A percentile compares a stretch with the other conserved stretches of the same genome.
Evolutionary conservation across 768 basidiomycete genomes (phyloP).

Genomic region (Mycena albidolilacea): DNA sequence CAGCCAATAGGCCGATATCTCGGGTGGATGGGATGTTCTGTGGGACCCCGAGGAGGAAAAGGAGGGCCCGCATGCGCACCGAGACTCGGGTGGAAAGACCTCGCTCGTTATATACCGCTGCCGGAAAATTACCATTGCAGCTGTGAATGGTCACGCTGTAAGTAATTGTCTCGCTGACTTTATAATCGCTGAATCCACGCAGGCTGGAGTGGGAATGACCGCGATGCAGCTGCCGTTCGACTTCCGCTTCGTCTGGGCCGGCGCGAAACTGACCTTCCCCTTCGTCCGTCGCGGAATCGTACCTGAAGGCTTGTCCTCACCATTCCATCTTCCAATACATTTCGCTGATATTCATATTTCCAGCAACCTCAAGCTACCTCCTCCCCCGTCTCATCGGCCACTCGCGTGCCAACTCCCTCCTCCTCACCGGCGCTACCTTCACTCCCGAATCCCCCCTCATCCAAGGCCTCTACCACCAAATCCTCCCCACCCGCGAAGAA

Average conservation of each 20-base stretch:
- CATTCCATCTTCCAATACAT: neutral
- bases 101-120: slow-evolving; percentile 65
- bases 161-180: slow-evolving; percentile 33
- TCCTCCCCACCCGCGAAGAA: slow-evolving; percentile 63
- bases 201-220: slow-evolving; percentile 67
- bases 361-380: slow-evolving; percentile 62
- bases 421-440: slow-evolving; percentile 63
- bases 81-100: slow-evolving; percentile 64
- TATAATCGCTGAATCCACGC: slow-evolving; percentile 7
- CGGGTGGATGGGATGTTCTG: slow-evolving; percentile 61
- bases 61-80: slow-evolving; percentile 65
- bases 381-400: slow-evolving; percentile 70
- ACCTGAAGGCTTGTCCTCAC: slow-evolving; percentile 57
- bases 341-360: neutral
- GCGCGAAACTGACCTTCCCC: slow-evolving; percentile 64
- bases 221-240: slow-evolving; percentile 67
- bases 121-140: slow-evolving; percentile 68
- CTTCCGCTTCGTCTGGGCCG: slow-evolving; percentile 67
- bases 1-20: slow-evolving; percentile 61
- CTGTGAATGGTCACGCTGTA: slow-evolving; percentile 67
- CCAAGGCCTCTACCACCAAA: slow-evolving; percentile 60
- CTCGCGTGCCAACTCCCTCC: slow-evolving; percentile 65
- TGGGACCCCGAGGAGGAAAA: slow-evolving; percentile 57
- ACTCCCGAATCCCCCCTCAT: slow-evolving; percentile 61
- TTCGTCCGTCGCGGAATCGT: slow-evolving; percentile 66